Percentiles rank a stretch among this genome's conserved stretches.
These are phyloP conservation scores for Cytospora paraplurivora DNA, from an alignment of 2,329 filamentous ascomycete species.

Conservation along the genomic window DNA sequence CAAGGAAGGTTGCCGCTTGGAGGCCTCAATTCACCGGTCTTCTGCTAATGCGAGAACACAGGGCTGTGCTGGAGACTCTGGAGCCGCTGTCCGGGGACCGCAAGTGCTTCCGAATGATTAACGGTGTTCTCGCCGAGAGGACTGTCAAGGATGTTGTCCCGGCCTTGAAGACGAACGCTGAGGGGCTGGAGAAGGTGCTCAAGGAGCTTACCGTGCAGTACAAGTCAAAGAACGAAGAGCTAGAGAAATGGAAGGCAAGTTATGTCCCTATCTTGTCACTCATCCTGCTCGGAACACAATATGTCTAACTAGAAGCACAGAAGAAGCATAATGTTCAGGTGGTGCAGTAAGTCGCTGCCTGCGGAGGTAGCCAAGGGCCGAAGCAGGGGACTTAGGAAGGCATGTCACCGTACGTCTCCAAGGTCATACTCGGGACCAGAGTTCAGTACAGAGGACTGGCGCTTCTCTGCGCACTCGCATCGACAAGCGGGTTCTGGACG, in stretches of 20 bases:
- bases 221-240: constrained; percentile 88
- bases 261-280: neutral
- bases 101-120: constrained; percentile 99
- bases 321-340: constrained; percentile 90
- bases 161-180: constrained; percentile 87
- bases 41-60: constrained; percentile 43
- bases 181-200: constrained; percentile 89
- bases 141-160: constrained; percentile 93
- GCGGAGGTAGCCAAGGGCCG: neutral
- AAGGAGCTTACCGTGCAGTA: constrained; percentile 97
- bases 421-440: neutral
- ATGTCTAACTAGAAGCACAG: constrained; percentile 46
- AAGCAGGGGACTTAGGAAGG: neutral
- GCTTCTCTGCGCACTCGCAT: neutral
- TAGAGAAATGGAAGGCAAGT: constrained; percentile 97
- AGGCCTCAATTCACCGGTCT: constrained; percentile 27
- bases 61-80: constrained; percentile 91
- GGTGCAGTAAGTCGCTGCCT: constrained; percentile 62
- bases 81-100: constrained; percentile 79
- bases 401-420: neutral
- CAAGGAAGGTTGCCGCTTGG: constrained; percentile 25
- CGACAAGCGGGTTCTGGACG: neutral
- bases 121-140: constrained; percentile 91
- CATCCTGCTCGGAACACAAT: neutral
- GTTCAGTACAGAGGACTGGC: neutral